These are phyloP conservation scores for Calcarisporium arbuscula DNA, from an alignment of 2,329 filamentous ascomycete species.

Conservation along the genomic window DNA sequence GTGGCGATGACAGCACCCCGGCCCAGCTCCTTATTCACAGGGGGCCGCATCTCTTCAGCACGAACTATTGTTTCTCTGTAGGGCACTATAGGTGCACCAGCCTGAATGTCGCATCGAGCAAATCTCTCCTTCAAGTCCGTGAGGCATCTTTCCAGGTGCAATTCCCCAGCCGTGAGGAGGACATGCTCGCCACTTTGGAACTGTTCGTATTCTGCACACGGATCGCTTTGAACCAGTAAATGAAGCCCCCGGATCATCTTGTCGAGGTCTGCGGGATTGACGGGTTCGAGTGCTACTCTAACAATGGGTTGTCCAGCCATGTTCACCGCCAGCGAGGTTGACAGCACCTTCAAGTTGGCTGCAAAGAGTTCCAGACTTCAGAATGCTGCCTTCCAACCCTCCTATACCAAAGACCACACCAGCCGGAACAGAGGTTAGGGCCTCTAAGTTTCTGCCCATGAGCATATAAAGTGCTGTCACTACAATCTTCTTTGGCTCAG, in stretches of 20 bases:
- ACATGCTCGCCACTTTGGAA: constrained; percentile 93
- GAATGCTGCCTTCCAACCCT: constrained; percentile 84
- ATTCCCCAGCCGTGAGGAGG: constrained; percentile 83
- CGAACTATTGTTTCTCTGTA: constrained; percentile 89
- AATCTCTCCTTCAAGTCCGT: constrained; percentile 92
- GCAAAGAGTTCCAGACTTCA: constrained; percentile 92
- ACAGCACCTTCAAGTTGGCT: constrained; percentile 79
- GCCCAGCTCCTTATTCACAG: constrained; percentile 77
- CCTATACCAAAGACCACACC: constrained; percentile 94
- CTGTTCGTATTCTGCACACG: constrained; percentile 92
- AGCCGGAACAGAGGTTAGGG: constrained; percentile 76
- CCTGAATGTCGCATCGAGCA: constrained; percentile 89
- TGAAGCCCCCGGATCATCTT: constrained; percentile 90
- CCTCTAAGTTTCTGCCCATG: constrained; percentile 87
- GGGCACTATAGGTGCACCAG: constrained; percentile 88
- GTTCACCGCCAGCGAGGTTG: constrained; percentile 79
- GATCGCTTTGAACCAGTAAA: constrained; percentile 87
- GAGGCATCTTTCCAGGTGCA: constrained; percentile 89
- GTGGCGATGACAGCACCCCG: constrained; percentile 70
- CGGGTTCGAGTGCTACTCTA: constrained; percentile 88
- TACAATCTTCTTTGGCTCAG: constrained; percentile 73
- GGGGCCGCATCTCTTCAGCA: constrained; percentile 85
- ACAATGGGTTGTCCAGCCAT: constrained; percentile 86
- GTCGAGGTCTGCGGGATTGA: constrained; percentile 81
- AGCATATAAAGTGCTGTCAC: constrained; percentile 88